Evolutionary conservation across 345 rosid genomes (phyloP).

Genomic region (Triadica sebifera): DNA sequence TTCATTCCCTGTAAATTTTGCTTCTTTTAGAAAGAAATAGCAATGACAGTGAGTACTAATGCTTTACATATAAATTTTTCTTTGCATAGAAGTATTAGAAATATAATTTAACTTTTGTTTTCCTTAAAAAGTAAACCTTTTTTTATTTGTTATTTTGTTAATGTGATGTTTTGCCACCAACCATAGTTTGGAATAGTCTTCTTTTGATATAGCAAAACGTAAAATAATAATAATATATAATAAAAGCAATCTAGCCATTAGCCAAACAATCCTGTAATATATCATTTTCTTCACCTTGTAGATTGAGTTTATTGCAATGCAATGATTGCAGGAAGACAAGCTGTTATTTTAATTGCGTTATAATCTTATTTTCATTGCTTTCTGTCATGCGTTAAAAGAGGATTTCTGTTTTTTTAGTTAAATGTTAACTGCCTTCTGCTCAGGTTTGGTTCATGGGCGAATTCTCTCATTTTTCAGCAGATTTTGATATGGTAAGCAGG

Average conservation of each 20-base stretch:
- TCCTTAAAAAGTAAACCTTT: neutral
- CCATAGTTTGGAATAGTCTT: neutral
- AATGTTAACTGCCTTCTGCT: neutral
- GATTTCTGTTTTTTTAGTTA: neutral
- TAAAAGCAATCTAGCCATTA: neutral
- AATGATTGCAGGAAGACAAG: neutral
- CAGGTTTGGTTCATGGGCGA: constrained; percentile 86
- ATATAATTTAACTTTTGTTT: neutral
- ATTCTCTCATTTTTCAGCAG: constrained; percentile 62
- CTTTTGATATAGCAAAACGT: too few species aligned
- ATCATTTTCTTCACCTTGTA: neutral
- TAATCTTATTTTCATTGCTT: neutral
- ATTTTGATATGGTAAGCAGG: constrained; percentile 61
- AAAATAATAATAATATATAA: too few species aligned
- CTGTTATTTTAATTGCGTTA: neutral
- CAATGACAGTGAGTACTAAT: neutral
- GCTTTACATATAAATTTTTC: neutral
- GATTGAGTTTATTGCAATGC: neutral
- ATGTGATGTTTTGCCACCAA: neutral
- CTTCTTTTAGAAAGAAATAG: neutral
- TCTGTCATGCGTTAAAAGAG: neutral
- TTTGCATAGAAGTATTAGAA: neutral
- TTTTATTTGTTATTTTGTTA: neutral
- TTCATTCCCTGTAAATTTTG: neutral
- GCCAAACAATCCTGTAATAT: too few species aligned